Percentiles rank a stretch among this genome's conserved stretches.
Evolutionary conservation across 2,329 filamentous ascomycete genomes (phyloP).

Genomic region (Myriosclerotinia duriaeana): DNA sequence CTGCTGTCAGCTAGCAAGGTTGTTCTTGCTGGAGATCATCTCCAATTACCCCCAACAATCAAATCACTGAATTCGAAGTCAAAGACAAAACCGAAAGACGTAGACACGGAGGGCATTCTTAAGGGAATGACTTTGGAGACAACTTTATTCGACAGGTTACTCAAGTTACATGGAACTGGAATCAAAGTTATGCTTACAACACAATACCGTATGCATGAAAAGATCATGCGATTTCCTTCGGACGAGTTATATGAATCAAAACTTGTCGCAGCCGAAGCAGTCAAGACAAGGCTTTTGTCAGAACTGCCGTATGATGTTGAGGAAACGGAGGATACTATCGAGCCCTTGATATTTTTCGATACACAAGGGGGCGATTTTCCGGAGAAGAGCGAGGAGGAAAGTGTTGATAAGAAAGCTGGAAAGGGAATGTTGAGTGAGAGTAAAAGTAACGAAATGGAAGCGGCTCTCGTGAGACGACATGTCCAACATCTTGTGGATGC

Average conservation of each 20-base stretch:
- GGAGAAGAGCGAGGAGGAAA: constrained; percentile 76
- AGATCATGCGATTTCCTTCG: constrained; percentile 93
- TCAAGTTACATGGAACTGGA: constrained; percentile 73
- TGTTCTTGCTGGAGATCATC: constrained; percentile 88
- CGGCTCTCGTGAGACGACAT: constrained; percentile 74
- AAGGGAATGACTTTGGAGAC: constrained; percentile 69
- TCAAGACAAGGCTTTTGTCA: constrained; percentile 71
- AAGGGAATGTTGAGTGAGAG: constrained; percentile 64
- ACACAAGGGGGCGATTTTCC: constrained; percentile 93
- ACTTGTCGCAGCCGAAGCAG: constrained; percentile 76
- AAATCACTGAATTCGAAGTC: constrained; percentile 67
- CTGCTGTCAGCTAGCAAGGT: constrained; percentile 78
- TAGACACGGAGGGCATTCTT: constrained; percentile 44
- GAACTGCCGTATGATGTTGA: constrained; percentile 75
- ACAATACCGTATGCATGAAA: constrained; percentile 97
- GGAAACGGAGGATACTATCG: constrained; percentile 80
- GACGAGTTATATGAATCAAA: constrained; percentile 81
- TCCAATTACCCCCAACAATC: constrained; percentile 92
- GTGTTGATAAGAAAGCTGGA: constrained; percentile 49
- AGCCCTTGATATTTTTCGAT: constrained; percentile 90
- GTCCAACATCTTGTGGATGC: constrained; percentile 73
- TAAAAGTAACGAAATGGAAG: constrained; percentile 92
- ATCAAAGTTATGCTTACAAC: constrained; percentile 96
- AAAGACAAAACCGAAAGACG: constrained; percentile 40
- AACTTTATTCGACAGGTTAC: constrained; percentile 89